Evolutionary conservation across 257 asterid genomes (phyloP).

Genomic region (Solanum commersonii): DNA sequence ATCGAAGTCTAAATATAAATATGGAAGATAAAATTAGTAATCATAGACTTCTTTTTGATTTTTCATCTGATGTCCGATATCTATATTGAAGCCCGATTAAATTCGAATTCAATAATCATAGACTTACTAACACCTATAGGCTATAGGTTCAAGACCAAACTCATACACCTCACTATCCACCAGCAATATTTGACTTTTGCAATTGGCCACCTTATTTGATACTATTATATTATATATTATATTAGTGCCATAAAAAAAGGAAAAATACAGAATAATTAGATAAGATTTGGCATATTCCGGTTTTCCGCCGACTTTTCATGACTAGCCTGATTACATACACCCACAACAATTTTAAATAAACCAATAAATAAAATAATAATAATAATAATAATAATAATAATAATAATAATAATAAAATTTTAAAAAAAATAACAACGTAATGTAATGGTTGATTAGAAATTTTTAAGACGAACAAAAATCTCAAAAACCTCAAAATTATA

Average conservation of each 20-base stretch:
- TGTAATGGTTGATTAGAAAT: background rate
- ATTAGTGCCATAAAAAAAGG: background rate
- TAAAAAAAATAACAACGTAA: too few relatives aligned
- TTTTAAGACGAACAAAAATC: background rate
- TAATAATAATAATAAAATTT: too few relatives aligned
- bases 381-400: too few relatives aligned
- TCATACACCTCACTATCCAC: background rate
- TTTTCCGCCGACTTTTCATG: background rate
- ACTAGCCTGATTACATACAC: background rate
- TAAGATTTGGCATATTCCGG: background rate
- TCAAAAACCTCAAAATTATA: too few relatives aligned
- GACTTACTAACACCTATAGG: background rate
- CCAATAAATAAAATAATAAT: too few relatives aligned
- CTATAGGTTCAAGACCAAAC: background rate
- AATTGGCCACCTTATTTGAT: background rate
- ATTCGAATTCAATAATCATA: fast-evolving
- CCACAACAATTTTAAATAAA: background rate
- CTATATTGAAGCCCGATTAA: fast-evolving
- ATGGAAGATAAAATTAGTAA: too few relatives aligned
- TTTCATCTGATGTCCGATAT: fast-evolving
- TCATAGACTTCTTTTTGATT: too few relatives aligned
- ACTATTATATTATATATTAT: background rate
- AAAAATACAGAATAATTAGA: background rate
- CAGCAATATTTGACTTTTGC: background rate
- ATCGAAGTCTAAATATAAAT: too few relatives aligned